Conservation (phyloP, 2,329 filamentous ascomycete genomes). For the Colletotrichum horii region DNA sequence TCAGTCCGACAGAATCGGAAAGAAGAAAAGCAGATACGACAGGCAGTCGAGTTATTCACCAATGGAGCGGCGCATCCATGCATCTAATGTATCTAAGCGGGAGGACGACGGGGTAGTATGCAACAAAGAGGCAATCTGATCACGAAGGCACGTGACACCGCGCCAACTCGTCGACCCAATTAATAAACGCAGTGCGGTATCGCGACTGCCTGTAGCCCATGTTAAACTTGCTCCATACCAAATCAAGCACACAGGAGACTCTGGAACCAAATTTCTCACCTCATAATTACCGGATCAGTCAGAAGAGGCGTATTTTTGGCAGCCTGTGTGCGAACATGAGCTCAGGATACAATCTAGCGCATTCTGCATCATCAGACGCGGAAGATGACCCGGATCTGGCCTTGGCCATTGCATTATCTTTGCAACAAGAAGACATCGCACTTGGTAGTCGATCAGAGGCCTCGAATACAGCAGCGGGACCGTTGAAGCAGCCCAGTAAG, state of each 20-base stretch:
- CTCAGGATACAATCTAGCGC: neutral
- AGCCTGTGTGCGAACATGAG: neutral
- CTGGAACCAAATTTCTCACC: neutral
- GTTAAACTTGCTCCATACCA: neutral
- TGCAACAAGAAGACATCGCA: slow-evolving; percentile 36
- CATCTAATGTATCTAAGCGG: neutral
- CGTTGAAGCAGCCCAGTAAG: neutral
- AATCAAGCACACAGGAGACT: neutral
- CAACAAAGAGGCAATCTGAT: neutral
- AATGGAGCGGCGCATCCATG: neutral
- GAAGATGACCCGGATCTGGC: slow-evolving; percentile 65
- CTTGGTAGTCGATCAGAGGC: neutral
- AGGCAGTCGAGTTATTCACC: neutral
- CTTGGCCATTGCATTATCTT: slow-evolving; percentile 65
- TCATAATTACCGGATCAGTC: neutral
- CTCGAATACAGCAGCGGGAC: neutral
- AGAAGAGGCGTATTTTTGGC: neutral
- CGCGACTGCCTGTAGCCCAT: neutral
- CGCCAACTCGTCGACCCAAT: neutral
- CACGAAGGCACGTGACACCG: neutral
- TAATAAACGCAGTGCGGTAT: neutral
- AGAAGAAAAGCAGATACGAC: neutral
- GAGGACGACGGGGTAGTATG: neutral
- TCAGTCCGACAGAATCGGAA: neutral
- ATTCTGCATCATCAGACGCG: slow-evolving; percentile 18